phyloP scores from a whole-genome alignment of 352 stramenopile genomes.

The Thalassiosira pacifica region DNA sequence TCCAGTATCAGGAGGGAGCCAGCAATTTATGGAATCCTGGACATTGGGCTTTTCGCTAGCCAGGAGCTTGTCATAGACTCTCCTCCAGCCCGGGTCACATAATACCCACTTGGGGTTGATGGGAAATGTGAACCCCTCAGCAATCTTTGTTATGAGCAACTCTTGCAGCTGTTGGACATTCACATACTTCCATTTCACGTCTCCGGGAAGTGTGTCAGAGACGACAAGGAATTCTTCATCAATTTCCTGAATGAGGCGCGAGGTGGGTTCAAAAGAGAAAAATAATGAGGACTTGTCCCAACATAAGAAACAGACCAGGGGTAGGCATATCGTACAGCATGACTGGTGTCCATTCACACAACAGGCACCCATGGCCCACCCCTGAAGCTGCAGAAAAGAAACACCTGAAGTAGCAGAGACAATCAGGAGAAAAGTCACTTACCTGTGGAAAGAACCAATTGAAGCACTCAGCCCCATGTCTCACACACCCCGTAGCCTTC shows the following conservation, averaged over 20 bases:
- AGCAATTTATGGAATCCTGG: slow-evolving; percentile 66
- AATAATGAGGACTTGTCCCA: too few relatives aligned
- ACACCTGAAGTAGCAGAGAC: too few relatives aligned
- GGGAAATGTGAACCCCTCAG: slow-evolving; percentile 73
- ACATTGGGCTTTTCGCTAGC: slow-evolving; percentile 47
- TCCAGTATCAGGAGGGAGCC: slow-evolving; percentile 70
- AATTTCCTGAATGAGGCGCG: slow-evolving; percentile 58
- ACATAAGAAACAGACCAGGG: too few relatives aligned
- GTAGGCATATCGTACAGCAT: too few relatives aligned
- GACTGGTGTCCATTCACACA: too few relatives aligned
- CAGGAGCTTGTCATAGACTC: slow-evolving; percentile 51
- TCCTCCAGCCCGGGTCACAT: slow-evolving; percentile 58
- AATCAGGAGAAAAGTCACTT: neutral
- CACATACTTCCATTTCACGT: slow-evolving; percentile 51
- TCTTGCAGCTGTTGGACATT: slow-evolving; percentile 50
- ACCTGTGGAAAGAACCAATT: slow-evolving; percentile 83
- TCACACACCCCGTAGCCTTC: slow-evolving; percentile 64
- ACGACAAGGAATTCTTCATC: slow-evolving; percentile 78
- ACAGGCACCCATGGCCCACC: too few relatives aligned
- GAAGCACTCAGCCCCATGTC: slow-evolving; percentile 81
- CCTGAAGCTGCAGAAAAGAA: slow-evolving; percentile 21
- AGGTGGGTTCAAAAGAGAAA: too few relatives aligned
- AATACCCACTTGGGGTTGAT: slow-evolving; percentile 77
- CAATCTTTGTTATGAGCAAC: slow-evolving; percentile 68
- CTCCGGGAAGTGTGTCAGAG: slow-evolving; percentile 46